phyloP scores from a whole-genome alignment of 2,329 filamentous ascomycete genomes.

The Verticillium klebahnii region DNA sequence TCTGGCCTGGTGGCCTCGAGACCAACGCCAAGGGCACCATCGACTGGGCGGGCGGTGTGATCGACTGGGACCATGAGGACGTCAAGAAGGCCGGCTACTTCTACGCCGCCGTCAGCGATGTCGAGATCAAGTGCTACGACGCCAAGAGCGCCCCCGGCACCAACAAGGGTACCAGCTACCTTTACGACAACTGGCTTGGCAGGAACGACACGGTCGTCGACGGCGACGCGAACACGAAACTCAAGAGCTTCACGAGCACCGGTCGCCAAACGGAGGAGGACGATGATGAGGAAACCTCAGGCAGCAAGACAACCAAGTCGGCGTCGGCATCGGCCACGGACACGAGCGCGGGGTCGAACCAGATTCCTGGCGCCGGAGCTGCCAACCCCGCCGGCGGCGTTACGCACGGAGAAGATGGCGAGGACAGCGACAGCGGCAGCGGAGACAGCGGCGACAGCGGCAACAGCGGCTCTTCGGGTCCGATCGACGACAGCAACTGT shows the following conservation, averaged over 20 bases:
- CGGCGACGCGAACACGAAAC: conserved; percentile 67
- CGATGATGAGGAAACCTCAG: conserved; percentile 37
- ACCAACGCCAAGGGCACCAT: conserved; percentile 81
- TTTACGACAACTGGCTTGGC: conserved; percentile 59
- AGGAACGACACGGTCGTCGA: conserved; percentile 76
- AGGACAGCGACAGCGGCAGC: conserved; percentile 18
- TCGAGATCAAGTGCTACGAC: conserved; percentile 78
- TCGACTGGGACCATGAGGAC: conserved; percentile 79
- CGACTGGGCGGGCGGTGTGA: conserved; percentile 83
- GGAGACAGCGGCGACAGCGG: conserved; percentile 21
- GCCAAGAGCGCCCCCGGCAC: conserved; percentile 56
- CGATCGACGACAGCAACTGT: conserved; percentile 25
- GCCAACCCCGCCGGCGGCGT: conserved; percentile 6
- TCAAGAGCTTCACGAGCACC: conserved; percentile 76
- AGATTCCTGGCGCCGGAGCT: conserved; percentile 23
- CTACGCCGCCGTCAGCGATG: conserved; percentile 72
- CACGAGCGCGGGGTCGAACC: conserved; percentile 6
- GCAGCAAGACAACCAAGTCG: conserved; percentile 17
- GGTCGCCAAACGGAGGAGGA: conserved; percentile 56
- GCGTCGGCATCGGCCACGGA: background rate
- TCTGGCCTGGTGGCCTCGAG: conserved; percentile 87
- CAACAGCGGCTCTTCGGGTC: conserved; percentile 15
- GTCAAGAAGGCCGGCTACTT: conserved; percentile 85
- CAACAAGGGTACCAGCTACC: conserved; percentile 68
- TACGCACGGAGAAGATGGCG: conserved; percentile 15